These are phyloP conservation scores for Phytopythium oedochilum DNA, from an alignment of 352 stramenopile genomes.

Conservation along the genomic window DNA sequence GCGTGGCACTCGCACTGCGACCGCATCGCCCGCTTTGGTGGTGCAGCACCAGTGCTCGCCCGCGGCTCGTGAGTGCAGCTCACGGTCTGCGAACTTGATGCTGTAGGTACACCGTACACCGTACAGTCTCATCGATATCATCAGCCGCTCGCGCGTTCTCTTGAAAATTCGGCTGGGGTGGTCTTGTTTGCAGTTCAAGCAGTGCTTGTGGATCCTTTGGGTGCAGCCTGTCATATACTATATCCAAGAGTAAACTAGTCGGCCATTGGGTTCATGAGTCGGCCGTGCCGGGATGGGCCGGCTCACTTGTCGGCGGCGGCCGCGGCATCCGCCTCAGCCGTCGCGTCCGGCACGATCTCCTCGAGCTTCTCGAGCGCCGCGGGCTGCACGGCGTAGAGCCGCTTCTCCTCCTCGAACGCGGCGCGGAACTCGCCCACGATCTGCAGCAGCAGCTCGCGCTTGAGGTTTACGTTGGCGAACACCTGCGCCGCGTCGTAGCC, in stretches of 20 bases:
- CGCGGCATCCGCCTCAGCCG: conserved; percentile 26
- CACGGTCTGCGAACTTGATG: too few relatives aligned
- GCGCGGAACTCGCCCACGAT: conserved; percentile 74
- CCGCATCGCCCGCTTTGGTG: too few relatives aligned
- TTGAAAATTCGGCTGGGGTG: not conserved
- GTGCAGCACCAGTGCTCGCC: too few relatives aligned
- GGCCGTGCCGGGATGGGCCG: too few relatives aligned
- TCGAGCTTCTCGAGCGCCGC: conserved; percentile 69
- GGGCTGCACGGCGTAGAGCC: conserved; percentile 54
- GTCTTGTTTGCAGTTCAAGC: not conserved
- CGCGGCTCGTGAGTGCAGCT: too few relatives aligned
- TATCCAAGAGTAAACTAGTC: not conserved
- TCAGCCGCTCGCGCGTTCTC: not conserved
- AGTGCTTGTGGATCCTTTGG: too few relatives aligned
- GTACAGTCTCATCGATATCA: too few relatives aligned
- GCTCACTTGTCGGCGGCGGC: not conserved
- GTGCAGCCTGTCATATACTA: not conserved
- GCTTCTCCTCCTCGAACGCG: conserved; percentile 73
- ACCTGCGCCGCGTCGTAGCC: conserved; percentile 75
- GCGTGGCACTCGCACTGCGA: too few relatives aligned
- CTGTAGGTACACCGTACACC: too few relatives aligned
- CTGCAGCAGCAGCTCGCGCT: conserved; percentile 75
- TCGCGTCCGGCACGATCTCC: conserved; percentile 71
- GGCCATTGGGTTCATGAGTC: too few relatives aligned
- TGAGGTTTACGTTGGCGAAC: conserved; percentile 79